Base-by-base conservation (phyloP, 257 asterid genomes). In the Plantago major region DNA sequence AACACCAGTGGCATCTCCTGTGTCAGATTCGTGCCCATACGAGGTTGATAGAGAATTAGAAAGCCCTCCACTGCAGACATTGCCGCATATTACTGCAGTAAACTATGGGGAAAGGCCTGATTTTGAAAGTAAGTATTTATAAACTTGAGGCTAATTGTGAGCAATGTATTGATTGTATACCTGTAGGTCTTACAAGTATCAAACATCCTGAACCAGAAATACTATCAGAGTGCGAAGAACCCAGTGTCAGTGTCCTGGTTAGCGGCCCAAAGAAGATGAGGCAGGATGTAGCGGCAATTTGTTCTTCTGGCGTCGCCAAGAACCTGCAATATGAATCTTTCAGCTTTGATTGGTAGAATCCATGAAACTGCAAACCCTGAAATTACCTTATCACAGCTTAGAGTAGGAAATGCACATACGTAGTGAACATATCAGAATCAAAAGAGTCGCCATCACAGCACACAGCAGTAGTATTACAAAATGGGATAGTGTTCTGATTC, bases 261-360 rank as follows among this genome's bases (percentile, higher is more conserved):
- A 71, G 94, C 44, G 82, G 86, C 12, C 82, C 92, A 9, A 73
- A 74, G 65, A 79, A 55, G 60, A 81, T 81, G 84, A 77, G 75
- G 33, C 81, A 68, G 43, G 84, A 79, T 17, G 79, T 71, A 10
- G 91, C 88, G 6, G 69, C 50, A 50, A 60, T 82, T 0, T 84
- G 94, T 58, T 66, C 84, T 4, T 60, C 82, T 26, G 65, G 55
- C 60, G 59, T 16, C 5, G 67, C 64, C 33, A 51, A 59, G 11
- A 69, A 64, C 68, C 63, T 80, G 64, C 76, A 65, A 51, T 85
- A 78, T 63, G 67, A 76, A 50, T 68, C 80, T 46, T 69, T 78
- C 42, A 85, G 84, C 74, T 80, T 85, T 48, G 67, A 53, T 70
- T 85, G 87, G 83, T 84, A 40, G 66, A 52, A 30, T 22, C 58